Evolutionary conservation across 2,329 filamentous ascomycete species (phyloP).

Genomic region (Fusarium pseudograminearum): DNA sequence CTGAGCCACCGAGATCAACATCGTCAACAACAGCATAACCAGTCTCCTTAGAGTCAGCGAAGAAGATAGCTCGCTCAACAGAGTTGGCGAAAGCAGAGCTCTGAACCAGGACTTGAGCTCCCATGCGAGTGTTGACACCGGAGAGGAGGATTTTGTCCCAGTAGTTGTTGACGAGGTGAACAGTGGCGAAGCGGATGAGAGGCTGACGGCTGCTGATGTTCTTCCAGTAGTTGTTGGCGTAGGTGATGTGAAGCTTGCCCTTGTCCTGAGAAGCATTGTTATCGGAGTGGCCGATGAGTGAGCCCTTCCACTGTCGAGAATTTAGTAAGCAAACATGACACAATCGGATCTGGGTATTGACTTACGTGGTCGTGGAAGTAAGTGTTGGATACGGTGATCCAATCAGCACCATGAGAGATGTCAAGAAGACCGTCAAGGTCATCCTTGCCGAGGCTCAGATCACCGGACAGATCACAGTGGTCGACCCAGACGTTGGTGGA

Average conservation of each 20-base stretch:
- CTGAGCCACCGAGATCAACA: slow-evolving; percentile 56
- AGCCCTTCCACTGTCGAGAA: slow-evolving; percentile 62
- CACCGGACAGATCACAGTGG: slow-evolving; percentile 74
- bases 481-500: slow-evolving; percentile 74
- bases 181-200: slow-evolving; percentile 74
- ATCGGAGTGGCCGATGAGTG: slow-evolving; percentile 70
- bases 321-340: not conserved
- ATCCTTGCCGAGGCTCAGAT: slow-evolving; percentile 71
- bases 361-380: slow-evolving; percentile 51
- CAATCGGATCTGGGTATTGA: not conserved
- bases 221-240: slow-evolving; percentile 73
- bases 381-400: slow-evolving; percentile 60
- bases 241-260: slow-evolving; percentile 72
- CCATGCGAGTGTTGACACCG: slow-evolving; percentile 68
- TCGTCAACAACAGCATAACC: slow-evolving; percentile 59
- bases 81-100: slow-evolving; percentile 62
- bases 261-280: slow-evolving; percentile 67
- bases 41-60: slow-evolving; percentile 55
- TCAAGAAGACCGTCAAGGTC: slow-evolving; percentile 77
- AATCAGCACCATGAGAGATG: slow-evolving; percentile 72
- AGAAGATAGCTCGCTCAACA: slow-evolving; percentile 53
- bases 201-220: slow-evolving; percentile 74
- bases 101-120: slow-evolving; percentile 68
- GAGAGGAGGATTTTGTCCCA: slow-evolving; percentile 57
- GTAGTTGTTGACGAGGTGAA: slow-evolving; percentile 68